Evolutionary conservation across 2,329 filamentous ascomycete species (phyloP), one percentile per base, ranked within the genome.

Genomic region (Aspergillus sp.): DNA sequence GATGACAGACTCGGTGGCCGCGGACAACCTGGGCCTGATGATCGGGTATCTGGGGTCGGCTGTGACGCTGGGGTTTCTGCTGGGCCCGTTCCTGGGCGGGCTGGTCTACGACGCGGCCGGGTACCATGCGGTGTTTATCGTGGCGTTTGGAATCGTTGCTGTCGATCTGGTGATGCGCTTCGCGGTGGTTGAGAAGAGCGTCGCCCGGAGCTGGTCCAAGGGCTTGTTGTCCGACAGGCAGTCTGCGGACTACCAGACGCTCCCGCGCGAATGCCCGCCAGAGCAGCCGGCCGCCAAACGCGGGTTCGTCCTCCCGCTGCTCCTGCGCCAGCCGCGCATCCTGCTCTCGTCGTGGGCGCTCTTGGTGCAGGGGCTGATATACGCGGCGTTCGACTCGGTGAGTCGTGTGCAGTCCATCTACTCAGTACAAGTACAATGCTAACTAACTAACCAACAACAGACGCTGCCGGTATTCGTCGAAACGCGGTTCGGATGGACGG

Each of bases 161-260:
- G 38, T 80, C 11, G 77, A 81, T 49, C 71, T 80, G 37, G 34
- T 72, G 14, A 69, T 80, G 66, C 68, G 78, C 8, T 44, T 76
- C 0, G 49, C 74, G 4, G 64, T 81, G 32, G 66, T 81, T n/a
- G 77, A 81, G 53, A 78, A 76, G 53, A 75, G 73, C 47, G 63
- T 67, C 1, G 74, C 74, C 3, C 41, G 42, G 8, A 44, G 51
- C 13, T 53, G 58, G 29, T 29, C 13, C 10, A 30, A 25, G 15
- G 30, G 49, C 2, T 3, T 58, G 60, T 4, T 43, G 64, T 22
- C 40, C 57, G 7, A 45, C 68, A 10, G 58, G 60, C 5, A 64
- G 11, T 64, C 43, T 52, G 66, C 8, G 65, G 71, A 47, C 66
- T 68, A 5, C 37, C 47, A 10, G 37, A 62, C 33, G 4, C 34